phyloP scores from a whole-genome alignment of 768 basidiomycete species.

The Cubamyces sp. region DNA sequence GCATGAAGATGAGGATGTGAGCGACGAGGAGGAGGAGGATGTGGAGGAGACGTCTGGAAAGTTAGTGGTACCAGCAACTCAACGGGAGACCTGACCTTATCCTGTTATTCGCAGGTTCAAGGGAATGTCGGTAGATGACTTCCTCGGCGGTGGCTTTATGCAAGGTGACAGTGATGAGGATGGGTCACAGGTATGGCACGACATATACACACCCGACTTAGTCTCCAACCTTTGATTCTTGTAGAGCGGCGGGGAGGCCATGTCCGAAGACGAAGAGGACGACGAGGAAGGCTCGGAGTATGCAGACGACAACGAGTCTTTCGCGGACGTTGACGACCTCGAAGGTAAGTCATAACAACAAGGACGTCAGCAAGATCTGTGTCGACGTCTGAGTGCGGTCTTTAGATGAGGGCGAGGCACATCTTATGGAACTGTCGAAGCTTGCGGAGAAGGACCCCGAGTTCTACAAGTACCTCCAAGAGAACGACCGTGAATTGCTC shows the following conservation, averaged over 20 bases:
- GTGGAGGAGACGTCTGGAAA: slow-evolving; percentile 31
- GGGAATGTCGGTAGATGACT: slow-evolving; percentile 76
- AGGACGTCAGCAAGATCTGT: neutral
- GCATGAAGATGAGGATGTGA: slow-evolving; percentile 32
- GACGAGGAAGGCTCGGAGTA: slow-evolving; percentile 46
- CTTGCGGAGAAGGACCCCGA: slow-evolving; percentile 98
- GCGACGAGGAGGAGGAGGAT: slow-evolving; percentile 31
- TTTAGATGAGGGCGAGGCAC: slow-evolving; percentile 71
- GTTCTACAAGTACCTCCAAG: slow-evolving; percentile 96
- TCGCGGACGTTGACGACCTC: slow-evolving; percentile 78
- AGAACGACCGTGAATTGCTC: slow-evolving; percentile 92
- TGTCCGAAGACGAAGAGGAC: slow-evolving; percentile 46
- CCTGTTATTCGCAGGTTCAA: slow-evolving; percentile 39
- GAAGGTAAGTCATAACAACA: slow-evolving; percentile 50
- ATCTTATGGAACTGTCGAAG: slow-evolving; percentile 82
- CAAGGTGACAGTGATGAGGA: slow-evolving; percentile 55
- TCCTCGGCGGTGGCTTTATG: slow-evolving; percentile 76
- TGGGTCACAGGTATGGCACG: slow-evolving; percentile 35
- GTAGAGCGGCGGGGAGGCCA: slow-evolving; percentile 29
- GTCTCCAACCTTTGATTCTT: neutral
- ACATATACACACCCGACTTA: slow-evolving; percentile 6
- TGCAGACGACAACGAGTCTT: slow-evolving; percentile 61
- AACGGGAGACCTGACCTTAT: neutral
- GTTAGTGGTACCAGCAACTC: slow-evolving; percentile 24
- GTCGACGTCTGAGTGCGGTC: neutral